phyloP scores from a whole-genome alignment of 108 stramenopile species.

The Discostella stelligeroides region DNA sequence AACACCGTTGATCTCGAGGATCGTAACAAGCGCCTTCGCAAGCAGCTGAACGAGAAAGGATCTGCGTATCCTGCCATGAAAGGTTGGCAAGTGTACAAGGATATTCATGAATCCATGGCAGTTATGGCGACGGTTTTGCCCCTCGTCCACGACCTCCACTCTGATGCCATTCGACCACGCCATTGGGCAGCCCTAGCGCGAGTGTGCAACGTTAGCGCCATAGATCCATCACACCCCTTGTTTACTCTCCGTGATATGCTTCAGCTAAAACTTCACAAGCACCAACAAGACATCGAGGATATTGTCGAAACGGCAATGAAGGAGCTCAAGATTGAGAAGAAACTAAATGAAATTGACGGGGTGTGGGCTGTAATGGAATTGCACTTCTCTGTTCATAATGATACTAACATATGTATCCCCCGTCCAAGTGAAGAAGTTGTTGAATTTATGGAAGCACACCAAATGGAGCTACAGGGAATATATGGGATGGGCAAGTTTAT shows the following conservation, averaged over 20 bases:
- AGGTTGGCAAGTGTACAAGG: slow-evolving; percentile 83
- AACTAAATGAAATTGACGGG: slow-evolving; percentile 78
- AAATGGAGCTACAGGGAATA: slow-evolving; percentile 92
- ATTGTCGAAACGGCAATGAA: slow-evolving; percentile 89
- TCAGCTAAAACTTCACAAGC: slow-evolving; percentile 71
- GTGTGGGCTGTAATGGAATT: slow-evolving; percentile 75
- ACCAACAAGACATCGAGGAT: slow-evolving; percentile 79
- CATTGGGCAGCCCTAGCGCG: slow-evolving; percentile 85
- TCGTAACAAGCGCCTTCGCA: slow-evolving; percentile 79
- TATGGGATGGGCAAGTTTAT: slow-evolving; percentile 92
- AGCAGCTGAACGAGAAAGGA: slow-evolving; percentile 76
- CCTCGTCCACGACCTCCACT: slow-evolving; percentile 81
- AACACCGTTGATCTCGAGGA: slow-evolving; percentile 82
- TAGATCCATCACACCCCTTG: slow-evolving; percentile 64
- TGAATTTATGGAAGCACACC: slow-evolving; percentile 85
- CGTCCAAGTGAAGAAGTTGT: slow-evolving; percentile 83
- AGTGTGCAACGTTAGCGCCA: slow-evolving; percentile 72
- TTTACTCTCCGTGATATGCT: slow-evolving; percentile 79
- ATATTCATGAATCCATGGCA: slow-evolving; percentile 82
- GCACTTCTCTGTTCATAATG: slow-evolving; percentile 81
- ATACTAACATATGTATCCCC: slow-evolving; percentile 82
- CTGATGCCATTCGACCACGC: slow-evolving; percentile 74
- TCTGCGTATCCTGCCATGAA: slow-evolving; percentile 67
- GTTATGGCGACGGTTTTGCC: slow-evolving; percentile 84
- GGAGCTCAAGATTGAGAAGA: slow-evolving; percentile 90